Evolutionary conservation across 108 stramenopile species (phyloP).

Genomic region (Pseudonitzschia delicatissima): DNA sequence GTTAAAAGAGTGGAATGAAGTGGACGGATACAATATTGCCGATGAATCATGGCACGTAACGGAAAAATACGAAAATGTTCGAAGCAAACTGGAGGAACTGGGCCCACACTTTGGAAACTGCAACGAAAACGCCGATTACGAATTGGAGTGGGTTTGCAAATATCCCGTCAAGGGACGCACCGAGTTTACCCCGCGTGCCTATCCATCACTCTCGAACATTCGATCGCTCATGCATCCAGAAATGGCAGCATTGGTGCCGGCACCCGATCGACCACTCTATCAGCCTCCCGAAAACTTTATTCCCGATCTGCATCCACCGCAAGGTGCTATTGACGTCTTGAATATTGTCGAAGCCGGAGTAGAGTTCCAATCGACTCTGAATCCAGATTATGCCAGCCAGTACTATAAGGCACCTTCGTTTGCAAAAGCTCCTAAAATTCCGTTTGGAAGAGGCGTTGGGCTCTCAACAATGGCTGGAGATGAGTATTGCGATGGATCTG

Average conservation of each 20-base stretch:
- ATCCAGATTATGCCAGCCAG: neutral
- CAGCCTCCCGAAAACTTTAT: slow-evolving; percentile 60
- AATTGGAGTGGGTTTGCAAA: slow-evolving; percentile 45
- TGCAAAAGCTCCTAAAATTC: neutral
- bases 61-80: slow-evolving; percentile 58
- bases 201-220: slow-evolving; percentile 53
- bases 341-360: slow-evolving; percentile 42
- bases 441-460: slow-evolving; percentile 5
- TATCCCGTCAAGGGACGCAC: slow-evolving; percentile 57
- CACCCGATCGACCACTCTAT: slow-evolving; percentile 35
- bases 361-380: slow-evolving; percentile 15
- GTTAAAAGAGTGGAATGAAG: slow-evolving; percentile 51
- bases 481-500: slow-evolving; percentile 83
- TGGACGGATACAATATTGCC: slow-evolving; percentile 29
- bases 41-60: slow-evolving; percentile 77
- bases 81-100: slow-evolving; percentile 38
- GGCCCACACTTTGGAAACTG: slow-evolving; percentile 42
- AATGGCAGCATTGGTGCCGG: slow-evolving; percentile 40
- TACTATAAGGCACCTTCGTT: neutral
- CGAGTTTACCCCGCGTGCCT: slow-evolving; percentile 71
- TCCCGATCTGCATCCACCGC: slow-evolving; percentile 40
- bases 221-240: slow-evolving; percentile 47
- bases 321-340: slow-evolving; percentile 57
- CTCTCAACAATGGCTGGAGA: slow-evolving; percentile 47
- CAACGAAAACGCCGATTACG: slow-evolving; percentile 13